Conservation (phyloP, 2,329 filamentous ascomycete species). For the Lachnellula suecica region DNA sequence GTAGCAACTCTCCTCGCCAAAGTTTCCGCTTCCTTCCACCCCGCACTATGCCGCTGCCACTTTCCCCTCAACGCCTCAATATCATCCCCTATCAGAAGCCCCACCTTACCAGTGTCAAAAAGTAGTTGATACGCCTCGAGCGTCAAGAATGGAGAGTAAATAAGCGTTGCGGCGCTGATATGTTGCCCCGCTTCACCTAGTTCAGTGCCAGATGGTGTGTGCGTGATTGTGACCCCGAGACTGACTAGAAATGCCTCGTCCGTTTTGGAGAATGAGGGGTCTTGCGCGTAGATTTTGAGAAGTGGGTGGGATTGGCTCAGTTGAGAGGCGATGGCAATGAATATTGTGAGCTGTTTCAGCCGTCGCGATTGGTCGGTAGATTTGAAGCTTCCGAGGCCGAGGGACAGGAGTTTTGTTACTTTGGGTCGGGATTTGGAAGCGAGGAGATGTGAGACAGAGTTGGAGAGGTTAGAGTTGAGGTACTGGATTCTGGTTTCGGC, state of each 20-base stretch:
- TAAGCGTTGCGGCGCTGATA: constrained; percentile 24
- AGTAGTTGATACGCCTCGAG: constrained; percentile 18
- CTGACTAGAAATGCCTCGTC: constrained; percentile 28
- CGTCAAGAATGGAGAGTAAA: constrained; percentile 31
- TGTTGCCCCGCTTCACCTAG: constrained; percentile 27
- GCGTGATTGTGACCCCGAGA: constrained; percentile 24
- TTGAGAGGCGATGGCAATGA: constrained; percentile 24
- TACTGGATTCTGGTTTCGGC: constrained; percentile 4
- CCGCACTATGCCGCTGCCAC: constrained; percentile 31
- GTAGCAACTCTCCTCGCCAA: constrained; percentile 10
- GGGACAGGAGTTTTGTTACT: constrained; percentile 13
- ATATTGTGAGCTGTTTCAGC: constrained; percentile 31
- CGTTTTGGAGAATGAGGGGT: constrained; percentile 30
- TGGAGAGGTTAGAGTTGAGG: constrained; percentile 7
- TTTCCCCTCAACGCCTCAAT: constrained; percentile 29
- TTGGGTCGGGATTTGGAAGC: constrained; percentile 8
- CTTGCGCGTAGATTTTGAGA: constrained; percentile 30
- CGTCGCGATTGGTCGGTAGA: constrained; percentile 27
- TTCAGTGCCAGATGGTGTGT: constrained; percentile 27
- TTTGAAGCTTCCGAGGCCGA: constrained; percentile 16
- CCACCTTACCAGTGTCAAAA: constrained; percentile 5
- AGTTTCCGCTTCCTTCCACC: constrained; percentile 25
- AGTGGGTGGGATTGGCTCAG: constrained; percentile 3
- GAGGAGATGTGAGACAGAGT: constrained; percentile 9
- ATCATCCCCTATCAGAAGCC: constrained; percentile 28